Evolutionary conservation across 192 early-diverging fungal species (phyloP).

Genomic region (Backusella parvicylindrica): DNA sequence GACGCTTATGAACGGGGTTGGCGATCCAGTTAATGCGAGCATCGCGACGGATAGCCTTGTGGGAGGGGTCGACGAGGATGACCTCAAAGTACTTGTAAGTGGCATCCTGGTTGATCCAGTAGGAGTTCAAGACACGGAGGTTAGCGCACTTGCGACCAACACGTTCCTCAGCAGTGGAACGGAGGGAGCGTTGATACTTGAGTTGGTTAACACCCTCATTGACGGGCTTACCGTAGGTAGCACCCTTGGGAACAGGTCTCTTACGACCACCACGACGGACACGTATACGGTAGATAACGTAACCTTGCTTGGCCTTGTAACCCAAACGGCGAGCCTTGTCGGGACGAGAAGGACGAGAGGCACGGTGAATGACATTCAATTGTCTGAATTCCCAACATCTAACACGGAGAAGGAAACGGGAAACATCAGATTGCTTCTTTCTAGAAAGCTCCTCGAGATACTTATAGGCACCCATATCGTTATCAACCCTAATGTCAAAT

Average conservation of each 20-base stretch:
- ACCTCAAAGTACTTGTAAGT: constrained; percentile 99
- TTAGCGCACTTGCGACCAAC: constrained; percentile 95
- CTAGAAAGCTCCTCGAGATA: constrained; percentile 94
- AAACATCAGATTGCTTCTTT: constrained; percentile 99
- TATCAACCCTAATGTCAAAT: not conserved
- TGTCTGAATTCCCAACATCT: constrained; percentile 98
- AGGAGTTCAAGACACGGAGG: constrained; percentile 98
- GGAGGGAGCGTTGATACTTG: constrained; percentile 95
- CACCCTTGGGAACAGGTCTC: constrained; percentile 94
- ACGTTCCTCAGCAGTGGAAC: constrained; percentile 94
- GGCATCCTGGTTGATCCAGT: constrained; percentile 99
- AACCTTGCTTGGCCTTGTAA: constrained; percentile 99
- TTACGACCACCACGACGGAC: constrained; percentile 99
- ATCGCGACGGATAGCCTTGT: constrained; percentile 98
- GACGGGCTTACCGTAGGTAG: constrained; percentile 96
- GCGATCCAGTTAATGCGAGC: constrained; percentile 99
- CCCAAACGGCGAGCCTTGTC: constrained; percentile 99
- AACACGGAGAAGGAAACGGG: constrained; percentile 96
- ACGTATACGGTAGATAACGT: constrained; percentile 97
- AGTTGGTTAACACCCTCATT: constrained; percentile 97
- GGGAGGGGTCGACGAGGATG: constrained; percentile 94
- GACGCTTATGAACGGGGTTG: constrained; percentile 96
- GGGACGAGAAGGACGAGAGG: constrained; percentile 95
- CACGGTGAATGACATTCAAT: constrained; percentile 98
- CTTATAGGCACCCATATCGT: constrained; percentile 63